phyloP scores from a whole-genome alignment of 2,329 filamentous ascomycete species.

The Ceratocystis eucalypticola region DNA sequence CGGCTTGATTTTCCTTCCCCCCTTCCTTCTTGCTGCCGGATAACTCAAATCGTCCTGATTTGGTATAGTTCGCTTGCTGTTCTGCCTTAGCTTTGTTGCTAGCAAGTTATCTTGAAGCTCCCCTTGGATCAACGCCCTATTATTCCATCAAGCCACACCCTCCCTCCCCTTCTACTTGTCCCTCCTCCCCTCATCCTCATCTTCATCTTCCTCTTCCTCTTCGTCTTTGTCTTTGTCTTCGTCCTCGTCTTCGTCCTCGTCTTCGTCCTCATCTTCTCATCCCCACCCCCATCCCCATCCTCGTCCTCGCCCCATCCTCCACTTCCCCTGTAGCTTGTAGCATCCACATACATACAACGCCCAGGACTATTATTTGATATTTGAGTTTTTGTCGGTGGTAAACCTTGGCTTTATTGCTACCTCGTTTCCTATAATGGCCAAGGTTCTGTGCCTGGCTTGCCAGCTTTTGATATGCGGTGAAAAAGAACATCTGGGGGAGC shows the following conservation, averaged over 20 bases:
- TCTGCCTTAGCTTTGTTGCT: too few species aligned
- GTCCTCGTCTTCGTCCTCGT: too few species aligned
- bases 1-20: not conserved
- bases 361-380: not conserved
- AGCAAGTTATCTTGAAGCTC: too few species aligned
- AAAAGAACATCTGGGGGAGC: not conserved
- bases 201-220: not conserved
- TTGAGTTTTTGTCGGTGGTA: not conserved
- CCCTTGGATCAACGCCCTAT: too few species aligned
- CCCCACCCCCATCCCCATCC: too few species aligned
- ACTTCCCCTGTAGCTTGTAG: not conserved
- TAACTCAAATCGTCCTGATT: constrained; percentile 3
- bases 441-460: not conserved
- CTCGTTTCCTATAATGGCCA: not conserved
- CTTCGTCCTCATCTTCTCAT: too few species aligned
- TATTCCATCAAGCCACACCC: not conserved
- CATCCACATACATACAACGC: not conserved
- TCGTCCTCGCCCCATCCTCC: not conserved
- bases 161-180: not conserved
- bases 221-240: too few species aligned
- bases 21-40: not conserved
- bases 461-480: constrained; percentile 5
- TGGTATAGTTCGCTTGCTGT: not conserved
- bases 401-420: not conserved
- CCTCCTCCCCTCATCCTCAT: not conserved